Conservation (phyloP, 2,329 filamentous ascomycete species). For the Achaetomium macrosporum region DNA sequence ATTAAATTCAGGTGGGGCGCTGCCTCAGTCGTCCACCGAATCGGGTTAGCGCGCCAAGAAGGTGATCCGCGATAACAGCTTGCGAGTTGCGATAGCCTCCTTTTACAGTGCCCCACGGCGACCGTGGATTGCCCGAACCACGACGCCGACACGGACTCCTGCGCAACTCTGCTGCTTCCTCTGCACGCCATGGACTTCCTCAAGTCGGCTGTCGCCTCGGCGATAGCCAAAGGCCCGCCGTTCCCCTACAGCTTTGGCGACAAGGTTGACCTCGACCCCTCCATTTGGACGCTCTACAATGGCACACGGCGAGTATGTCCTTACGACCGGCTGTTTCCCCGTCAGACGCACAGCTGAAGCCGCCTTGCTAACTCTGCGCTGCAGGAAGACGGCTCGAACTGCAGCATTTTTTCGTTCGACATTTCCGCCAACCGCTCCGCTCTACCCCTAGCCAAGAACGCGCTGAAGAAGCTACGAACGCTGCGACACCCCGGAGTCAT, state of each 20-base stretch:
- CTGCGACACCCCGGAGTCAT: conserved; percentile 91
- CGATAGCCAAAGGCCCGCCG: conserved; percentile 88
- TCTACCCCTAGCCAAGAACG: conserved; percentile 84
- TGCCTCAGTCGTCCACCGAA: conserved; percentile 5
- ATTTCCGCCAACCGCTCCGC: conserved; percentile 71
- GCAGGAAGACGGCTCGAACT: conserved; percentile 88
- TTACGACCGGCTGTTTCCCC: neutral
- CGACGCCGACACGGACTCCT: neutral
- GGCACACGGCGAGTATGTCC: conserved; percentile 74
- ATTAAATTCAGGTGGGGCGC: neutral
- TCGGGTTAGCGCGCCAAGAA: conserved; percentile 10
- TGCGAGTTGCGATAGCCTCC: conserved; percentile 19
- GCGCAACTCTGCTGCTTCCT: neutral
- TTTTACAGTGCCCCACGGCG: neutral
- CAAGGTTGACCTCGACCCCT: conserved; percentile 83
- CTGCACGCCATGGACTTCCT: conserved; percentile 76
- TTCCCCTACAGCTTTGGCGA: conserved; percentile 94
- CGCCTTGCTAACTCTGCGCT: neutral
- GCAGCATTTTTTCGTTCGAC: conserved; percentile 97
- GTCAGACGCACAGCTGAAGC: neutral
- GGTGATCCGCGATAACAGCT: conserved; percentile 19
- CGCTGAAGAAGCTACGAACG: conserved; percentile 87
- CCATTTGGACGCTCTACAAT: conserved; percentile 95
- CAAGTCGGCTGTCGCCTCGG: conserved; percentile 94
- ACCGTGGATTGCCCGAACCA: neutral